Evolutionary conservation across 441 rosid genomes (phyloP).

Genomic region (Gossypium aridum): DNA sequence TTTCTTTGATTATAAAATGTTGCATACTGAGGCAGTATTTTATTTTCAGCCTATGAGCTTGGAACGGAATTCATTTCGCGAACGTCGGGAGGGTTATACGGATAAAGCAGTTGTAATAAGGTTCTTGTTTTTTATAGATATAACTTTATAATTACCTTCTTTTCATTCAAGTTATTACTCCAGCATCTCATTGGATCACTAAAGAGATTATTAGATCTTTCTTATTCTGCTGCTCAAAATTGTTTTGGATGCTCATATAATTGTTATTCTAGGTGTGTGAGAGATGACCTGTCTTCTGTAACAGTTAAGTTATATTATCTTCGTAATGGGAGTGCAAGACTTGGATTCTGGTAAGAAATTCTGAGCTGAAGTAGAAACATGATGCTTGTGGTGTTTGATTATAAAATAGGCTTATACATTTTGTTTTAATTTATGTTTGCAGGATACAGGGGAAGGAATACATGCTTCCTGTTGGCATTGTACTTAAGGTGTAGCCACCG

Average conservation of each 20-base stretch:
- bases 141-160: neutral
- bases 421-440: constrained; percentile 22
- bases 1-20: constrained; percentile 9
- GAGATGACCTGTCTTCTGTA: constrained; percentile 88
- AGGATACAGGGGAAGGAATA: constrained; percentile 90
- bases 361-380: constrained; percentile 4
- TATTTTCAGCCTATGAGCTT: constrained; percentile 81
- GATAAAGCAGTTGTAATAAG: constrained; percentile 87
- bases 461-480: constrained; percentile 83
- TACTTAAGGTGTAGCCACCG: constrained; percentile 59
- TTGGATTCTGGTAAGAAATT: constrained; percentile 86
- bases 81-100: constrained; percentile 76
- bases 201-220: constrained; percentile 1
- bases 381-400: neutral
- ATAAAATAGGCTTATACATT: neutral
- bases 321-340: constrained; percentile 90
- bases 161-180: neutral
- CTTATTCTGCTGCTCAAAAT: neutral
- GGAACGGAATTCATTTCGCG: constrained; percentile 77
- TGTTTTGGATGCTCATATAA: constrained; percentile 9
- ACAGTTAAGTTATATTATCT: constrained; percentile 80
- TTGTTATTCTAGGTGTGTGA: constrained; percentile 64
- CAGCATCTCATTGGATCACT: neutral
- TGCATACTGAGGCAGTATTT: constrained; percentile 23
- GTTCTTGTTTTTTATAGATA: constrained; percentile 26